Base-by-base conservation (phyloP, 495 filamentous ascomycete species). In the Halenospora varia region DNA sequence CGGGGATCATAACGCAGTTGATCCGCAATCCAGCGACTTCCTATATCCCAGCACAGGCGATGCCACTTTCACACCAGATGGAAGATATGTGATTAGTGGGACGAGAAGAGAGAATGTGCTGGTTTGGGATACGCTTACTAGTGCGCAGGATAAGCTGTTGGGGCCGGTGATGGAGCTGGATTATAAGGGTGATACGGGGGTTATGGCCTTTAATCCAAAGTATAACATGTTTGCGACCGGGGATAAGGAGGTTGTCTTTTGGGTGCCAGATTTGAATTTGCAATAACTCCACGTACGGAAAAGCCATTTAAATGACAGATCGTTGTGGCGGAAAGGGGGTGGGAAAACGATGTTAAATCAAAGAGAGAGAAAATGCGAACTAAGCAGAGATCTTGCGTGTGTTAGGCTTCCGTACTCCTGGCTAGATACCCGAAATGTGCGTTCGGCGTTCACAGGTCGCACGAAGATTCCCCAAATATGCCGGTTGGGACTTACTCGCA, bases 191-290 rank as follows among this genome's bases (percentile, higher is more conserved):
- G 80, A 82, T 63, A 83, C 84, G 9, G 85, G 85, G 0, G 77
- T 96, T 10, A 82, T 97, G 49, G 89, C 89, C 45, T 92, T 88
- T 68, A 97, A 96, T 71, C 95, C 90, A 6, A 79, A 90, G 45
- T 90, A 85, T 71, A 96, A 97, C 70, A 83, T 97, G 77, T 75
- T 96, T 59, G 91, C 88, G 15, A 91, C 84, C 41, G 95, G 88
- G 3, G 91, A 97, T 65, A 85, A 86, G 65, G 92, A 97, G 59
- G 76, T 92, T 55, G 73, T 94, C 47, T 90, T 98, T 57, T 97
- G 94, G 93, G 70, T 95, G 26, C 94, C 94, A 17, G 88, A 92
- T 73, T 74, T 78, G 53, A 79, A 89, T 67, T 70, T 74, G 24
- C 11, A 13, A 25, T 23, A 25, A n/a, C n/a, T n/a, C n/a, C n/a